Base-by-base conservation (phyloP, 2,329 filamentous ascomycete species). In the Pyrenophora tritici-repentis region DNA sequence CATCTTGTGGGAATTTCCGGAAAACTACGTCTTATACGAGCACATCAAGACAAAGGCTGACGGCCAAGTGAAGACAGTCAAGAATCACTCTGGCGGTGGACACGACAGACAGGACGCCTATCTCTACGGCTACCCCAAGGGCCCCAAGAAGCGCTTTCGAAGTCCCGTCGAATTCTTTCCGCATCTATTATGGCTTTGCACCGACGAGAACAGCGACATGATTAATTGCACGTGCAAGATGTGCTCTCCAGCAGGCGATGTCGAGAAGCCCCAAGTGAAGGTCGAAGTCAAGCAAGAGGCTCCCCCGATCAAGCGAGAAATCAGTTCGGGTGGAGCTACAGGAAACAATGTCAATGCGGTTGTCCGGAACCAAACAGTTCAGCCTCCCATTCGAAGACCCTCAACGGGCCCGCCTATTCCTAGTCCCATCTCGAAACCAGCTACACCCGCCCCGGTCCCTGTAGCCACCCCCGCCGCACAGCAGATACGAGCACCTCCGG, bases 121-220 rank as follows among this genome's bases (percentile, higher is more conserved):
- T 57, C 74, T 86, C 5, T 85, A 85, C 63, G 83, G 83, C 16
- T 82, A 85, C 62, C 83, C 82, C 2, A 71, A 76, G 38, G 83
- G 82, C 13, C 75, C 79, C 14, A 80, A 78, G 66, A 84, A 84
- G 69, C 76, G 82, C 41, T 86, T 79, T 63, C 71, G 83, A 47
- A 85, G 81, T 61, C 82, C 83, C 0, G 77, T 77, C 43, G 83
- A 85, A 55, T 85, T 85, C 72, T 83, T 84, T 54, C 81, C 81
- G 2, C 83, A 86, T 64, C 69, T 85, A 3, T 66, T 84, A 1
- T 84, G 83, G 81, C 77, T 86, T 2, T 73, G 72, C 39, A 80
- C 78, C 16, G 83, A 85, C 56, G 75, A 78, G 52, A 74, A 72
- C 31, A 79, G 77, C 36, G 80, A 85, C 56, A 74, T 73, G 39